Base-by-base conservation (phyloP, 768 basidiomycete species). In the Gymnopilus junonius region DNA sequence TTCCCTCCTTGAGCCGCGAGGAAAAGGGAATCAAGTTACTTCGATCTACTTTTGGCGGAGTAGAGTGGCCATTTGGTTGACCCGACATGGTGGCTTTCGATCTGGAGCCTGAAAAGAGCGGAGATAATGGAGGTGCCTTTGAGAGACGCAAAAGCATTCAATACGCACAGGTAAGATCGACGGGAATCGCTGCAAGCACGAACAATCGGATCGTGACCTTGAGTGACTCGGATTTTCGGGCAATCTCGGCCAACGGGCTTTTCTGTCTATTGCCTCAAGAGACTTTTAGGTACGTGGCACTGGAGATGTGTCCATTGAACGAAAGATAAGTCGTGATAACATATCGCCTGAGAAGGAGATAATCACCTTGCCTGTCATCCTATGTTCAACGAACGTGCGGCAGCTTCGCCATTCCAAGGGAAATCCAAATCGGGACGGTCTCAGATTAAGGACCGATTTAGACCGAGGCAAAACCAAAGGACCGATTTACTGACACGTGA, bases 1-100 rank as follows among this genome's bases (percentile, higher is more conserved):
- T 84, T 21, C 93, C 93, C 31, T 91, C 88, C 66, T 74, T 79
- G 66, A 95, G 80, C 55, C 93, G 85, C 1, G 88, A 89, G 1
- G 93, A 90, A 73, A 87, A 87, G 1, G 88, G 83, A 56, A 94
- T 81, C 62, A 89, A 82, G 46, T 80, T 80, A 3, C 78, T 78
- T 54, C 84, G 81, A 67, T 83, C 82, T 53, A 57, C 43, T 15
- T 68, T 68, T 48, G 59, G 42, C 39, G 54, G 12, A 35, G 50
- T 40, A 51, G 50, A 51, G 10, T 27, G 34, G 8, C 35, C 55
- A 48, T 54, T 62, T 35, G 40, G 27, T 25, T 60, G 50, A 42
- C 58, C 40, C 6, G 66, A 34, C 63, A 63, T 68, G 12, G 23
- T 29, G 56, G 50, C 39, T 20, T 40, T 57, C 23, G 59, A 46